Evolutionary conservation across 2,329 filamentous ascomycete genomes (phyloP), one percentile per base, ranked within the genome.

Genomic region (Aspergillus sp.): DNA sequence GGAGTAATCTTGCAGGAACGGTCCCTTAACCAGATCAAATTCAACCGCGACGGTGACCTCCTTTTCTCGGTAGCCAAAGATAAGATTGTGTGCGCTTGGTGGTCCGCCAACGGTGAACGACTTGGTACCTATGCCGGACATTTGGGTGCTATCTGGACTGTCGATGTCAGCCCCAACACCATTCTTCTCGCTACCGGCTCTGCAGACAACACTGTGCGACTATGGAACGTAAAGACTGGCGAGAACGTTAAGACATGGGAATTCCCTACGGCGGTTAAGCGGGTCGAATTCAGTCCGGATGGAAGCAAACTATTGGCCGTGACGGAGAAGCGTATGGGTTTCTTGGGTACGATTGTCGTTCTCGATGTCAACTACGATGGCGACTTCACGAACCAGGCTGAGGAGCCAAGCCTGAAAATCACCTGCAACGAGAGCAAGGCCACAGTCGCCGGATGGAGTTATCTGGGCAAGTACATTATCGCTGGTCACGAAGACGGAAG

Each of bases 281-380:
- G 95, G 70, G 93, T 96, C 76, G 93, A 97, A 80, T 99, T 99
- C 83, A 93, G 88, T 74, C 89, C 96, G 71, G 95, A 99, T 78
- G 95, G 93, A 71, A 89, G 85, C 71, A 86, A 90, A 80, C 83
- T 99, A 69, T 82, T 99, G 64, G 93, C 91, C 63, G 93, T 99
- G 63, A 99, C 95, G 53, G 95, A 99, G 83, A 96, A 97, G 89
- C 91, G 95, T 71, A 96, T 96, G 86, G 95, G 95, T 66, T 93
- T 91, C 79, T 83, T 98, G 65, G 91, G 91, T 73, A 96, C 93
- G 67, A 97, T 99, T 71, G 88, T 93, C 62, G 92, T 98, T 63
- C 85, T 96, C 73, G 90, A 96, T 75, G 89, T 99, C 83, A 88
- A 86, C 76, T 85, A 88, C 65, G 92, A 96, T 72, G 84, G 90